Conservation (phyloP, 208 protist genomes). For the Wallacemonas sp. region DNA sequence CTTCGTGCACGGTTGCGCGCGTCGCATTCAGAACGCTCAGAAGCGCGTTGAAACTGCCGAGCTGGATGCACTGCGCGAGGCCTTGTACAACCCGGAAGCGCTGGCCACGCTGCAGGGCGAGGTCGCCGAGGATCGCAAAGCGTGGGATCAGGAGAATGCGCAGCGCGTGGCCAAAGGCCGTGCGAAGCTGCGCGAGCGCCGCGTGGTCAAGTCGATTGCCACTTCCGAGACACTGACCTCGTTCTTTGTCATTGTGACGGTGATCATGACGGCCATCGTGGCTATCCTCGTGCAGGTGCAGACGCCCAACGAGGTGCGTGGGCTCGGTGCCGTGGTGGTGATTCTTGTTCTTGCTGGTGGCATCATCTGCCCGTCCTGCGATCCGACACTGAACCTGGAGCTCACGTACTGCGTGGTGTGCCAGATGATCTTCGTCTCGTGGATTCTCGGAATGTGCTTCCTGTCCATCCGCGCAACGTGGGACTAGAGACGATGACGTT, state of each 20-base stretch:
- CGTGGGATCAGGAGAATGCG: slow-evolving; percentile 33
- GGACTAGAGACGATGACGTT: not conserved
- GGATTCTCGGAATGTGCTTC: not conserved
- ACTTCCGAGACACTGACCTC: slow-evolving; percentile 52
- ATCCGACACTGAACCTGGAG: slow-evolving; percentile 11
- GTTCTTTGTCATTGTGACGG: slow-evolving; percentile 36
- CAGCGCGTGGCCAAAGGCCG: slow-evolving; percentile 27
- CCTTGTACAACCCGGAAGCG: slow-evolving; percentile 17
- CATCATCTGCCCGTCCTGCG: slow-evolving; percentile 31
- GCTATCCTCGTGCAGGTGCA: slow-evolving; percentile 33
- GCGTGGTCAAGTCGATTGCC: slow-evolving; percentile 30
- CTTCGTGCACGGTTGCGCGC: slow-evolving; percentile 35
- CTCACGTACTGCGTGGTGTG: slow-evolving; percentile 8
- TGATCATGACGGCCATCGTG: slow-evolving; percentile 29
- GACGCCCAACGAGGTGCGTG: slow-evolving; percentile 51
- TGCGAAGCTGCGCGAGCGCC: slow-evolving; percentile 24
- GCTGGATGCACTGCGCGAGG: slow-evolving; percentile 4
- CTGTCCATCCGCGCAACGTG: slow-evolving; percentile 1
- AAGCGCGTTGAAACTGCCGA: slow-evolving; percentile 21
- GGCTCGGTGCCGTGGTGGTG: slow-evolving; percentile 31
- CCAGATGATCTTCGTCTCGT: not conserved
- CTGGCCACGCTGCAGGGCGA: slow-evolving; percentile 18
- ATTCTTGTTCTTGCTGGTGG: slow-evolving; percentile 36
- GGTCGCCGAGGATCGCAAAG: slow-evolving; percentile 25
- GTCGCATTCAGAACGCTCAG: slow-evolving; percentile 22